Evolutionary conservation across 2,329 filamentous ascomycete genomes (phyloP), one percentile per base, ranked within the genome.

Genomic region (Claviceps africana): DNA sequence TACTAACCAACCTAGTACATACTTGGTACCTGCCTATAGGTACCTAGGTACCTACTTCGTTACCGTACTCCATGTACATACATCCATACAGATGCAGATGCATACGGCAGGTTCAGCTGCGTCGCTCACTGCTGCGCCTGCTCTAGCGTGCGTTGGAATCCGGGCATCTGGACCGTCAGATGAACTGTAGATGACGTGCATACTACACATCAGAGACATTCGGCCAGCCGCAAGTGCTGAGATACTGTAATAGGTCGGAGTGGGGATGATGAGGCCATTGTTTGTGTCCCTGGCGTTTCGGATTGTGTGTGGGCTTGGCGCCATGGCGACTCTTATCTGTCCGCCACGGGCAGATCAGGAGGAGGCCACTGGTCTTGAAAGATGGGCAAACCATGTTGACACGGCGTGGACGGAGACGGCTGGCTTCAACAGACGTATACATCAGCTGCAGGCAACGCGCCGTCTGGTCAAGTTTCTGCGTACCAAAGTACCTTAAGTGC

Each of bases 291-390:
- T 37, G 43, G 46, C 48, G 51, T 57, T 54, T 56, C 53, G 53
- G 54, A 56, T 54, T 51, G 51, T 50, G 53, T 11, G 42, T 22
- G 42, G 13, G 51, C 25, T 51, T 48, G 58, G 54, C 57, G 57
- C 58, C 57, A 59, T 56, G 57, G 57, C 56, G 57, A 58, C 57
- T 58, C 55, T 43, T 13, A 22, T 15, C 17, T 37, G 1, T 3
- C 22, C 5, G 42, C 42, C 22, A 28, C 25, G 13, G 42, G 25
- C 40, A 5, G 11, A 11, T 9, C 31, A 33, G 11, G 31, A 33
- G 11, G 31, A 33, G 11, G 31, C 11, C 2, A 9, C 8, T 33
- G 31, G 31, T 33, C 31, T 33, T 33, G 31, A 31, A 31, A 31
- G 30, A 31, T n/a, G n/a, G n/a, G n/a, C n/a, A n/a, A n/a, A n/a